Base-by-base conservation (phyloP, 73 alveolate species). In the Paramecium sexaurelia region DNA sequence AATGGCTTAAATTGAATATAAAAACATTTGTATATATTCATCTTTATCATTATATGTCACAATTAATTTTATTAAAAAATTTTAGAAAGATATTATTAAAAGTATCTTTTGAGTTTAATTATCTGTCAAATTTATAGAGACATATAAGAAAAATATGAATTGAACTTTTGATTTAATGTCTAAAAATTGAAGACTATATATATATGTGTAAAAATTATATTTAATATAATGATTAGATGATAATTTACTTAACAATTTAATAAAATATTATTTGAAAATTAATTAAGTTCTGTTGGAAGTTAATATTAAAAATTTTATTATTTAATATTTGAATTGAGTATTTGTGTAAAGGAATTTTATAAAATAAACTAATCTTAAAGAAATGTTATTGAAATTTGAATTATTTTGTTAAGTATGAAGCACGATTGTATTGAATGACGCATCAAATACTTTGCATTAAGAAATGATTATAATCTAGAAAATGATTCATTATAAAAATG, bases 401-500 rank as follows among this genome's bases (percentile, higher is more conserved):
- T 51, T 51, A 3, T n/a, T 17, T 51, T n/a, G 32, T n/a, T 51
- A n/a, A 17, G 67, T 51, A 51, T 51, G 67, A 51, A 17, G 67
- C 33, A 51, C 6, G 29, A 51, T 51, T 51, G 33, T n/a, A 20
- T 17, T 51, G 67, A 61, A 26, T 61, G 83, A 61, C 83, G 83
- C 83, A 61, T 32, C 45, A 61, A 26, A 2, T 61, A 32, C 37
- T 29, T 20, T 32, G 47, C 43, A 61, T 29, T 26, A 26, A 7
- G 83, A 29, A 29, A 51, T 32, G 29, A 61, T 61, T 29, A 61
- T 61, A 24, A 61, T 61, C 26, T 61, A 29, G 51, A 10, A 61
- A 61, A 32, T 61, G 83, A 61, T 61, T 29, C 43, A 61, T 61
- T 61, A 61, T 61, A 61, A 61, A 61, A 29, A 61, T 61, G 83